Evolutionary conservation across 805 yeast genomes (phyloP).

Genomic region (Starmerella stigmatis): DNA sequence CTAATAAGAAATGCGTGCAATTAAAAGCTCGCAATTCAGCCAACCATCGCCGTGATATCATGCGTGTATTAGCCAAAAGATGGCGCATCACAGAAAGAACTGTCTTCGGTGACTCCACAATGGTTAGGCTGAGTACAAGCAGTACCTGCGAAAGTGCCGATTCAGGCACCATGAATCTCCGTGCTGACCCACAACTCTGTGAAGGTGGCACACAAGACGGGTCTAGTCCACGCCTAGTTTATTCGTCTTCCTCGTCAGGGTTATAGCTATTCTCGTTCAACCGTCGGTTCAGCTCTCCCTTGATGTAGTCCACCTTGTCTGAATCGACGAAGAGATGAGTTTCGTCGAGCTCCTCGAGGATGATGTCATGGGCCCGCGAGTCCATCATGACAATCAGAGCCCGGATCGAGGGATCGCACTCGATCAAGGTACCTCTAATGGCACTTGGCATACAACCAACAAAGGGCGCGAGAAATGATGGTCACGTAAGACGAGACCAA

Average conservation of each 20-base stretch:
- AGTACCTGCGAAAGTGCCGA: too few relatives aligned
- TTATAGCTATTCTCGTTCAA: slow-evolving; percentile 77
- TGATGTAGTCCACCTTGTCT: slow-evolving; percentile 62
- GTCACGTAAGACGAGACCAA: neutral
- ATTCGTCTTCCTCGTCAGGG: slow-evolving; percentile 48
- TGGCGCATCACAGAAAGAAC: too few relatives aligned
- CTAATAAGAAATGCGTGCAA: too few relatives aligned
- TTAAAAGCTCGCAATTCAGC: too few relatives aligned
- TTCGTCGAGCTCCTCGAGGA: slow-evolving; percentile 74
- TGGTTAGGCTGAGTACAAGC: too few relatives aligned
- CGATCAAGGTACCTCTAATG: slow-evolving; percentile 30
- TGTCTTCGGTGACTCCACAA: too few relatives aligned
- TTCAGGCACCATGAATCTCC: too few relatives aligned
- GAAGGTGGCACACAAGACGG: too few relatives aligned
- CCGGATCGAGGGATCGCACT: slow-evolving; percentile 81
- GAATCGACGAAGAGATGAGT: slow-evolving; percentile 78
- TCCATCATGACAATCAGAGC: slow-evolving; percentile 81
- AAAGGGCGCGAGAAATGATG: neutral
- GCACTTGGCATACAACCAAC: slow-evolving; percentile 21
- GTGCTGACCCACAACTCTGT: too few relatives aligned
- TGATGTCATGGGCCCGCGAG: slow-evolving; percentile 60
- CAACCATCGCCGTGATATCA: too few relatives aligned
- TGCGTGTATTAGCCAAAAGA: too few relatives aligned
- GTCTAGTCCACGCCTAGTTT: too few relatives aligned
- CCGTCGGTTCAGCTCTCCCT: slow-evolving; percentile 61